These are phyloP conservation scores for Bothriochloa decipiens DNA, from an alignment of 176 grass and related monocot species.

Conservation along the genomic window DNA sequence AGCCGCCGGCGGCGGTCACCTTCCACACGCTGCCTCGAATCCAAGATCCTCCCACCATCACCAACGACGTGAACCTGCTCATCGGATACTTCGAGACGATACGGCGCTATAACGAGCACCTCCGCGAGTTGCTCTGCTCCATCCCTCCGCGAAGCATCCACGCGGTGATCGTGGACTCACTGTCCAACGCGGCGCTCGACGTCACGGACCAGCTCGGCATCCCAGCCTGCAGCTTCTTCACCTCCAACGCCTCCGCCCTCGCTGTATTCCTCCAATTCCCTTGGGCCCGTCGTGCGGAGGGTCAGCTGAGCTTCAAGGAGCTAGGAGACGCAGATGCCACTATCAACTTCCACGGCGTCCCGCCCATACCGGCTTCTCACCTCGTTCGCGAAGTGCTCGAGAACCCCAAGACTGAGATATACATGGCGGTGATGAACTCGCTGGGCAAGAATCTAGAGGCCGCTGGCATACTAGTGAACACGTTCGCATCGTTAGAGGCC, in stretches of 20 bases:
- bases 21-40: slow-evolving; percentile 41
- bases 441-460: not conserved
- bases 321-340: not conserved
- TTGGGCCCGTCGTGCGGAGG: not conserved
- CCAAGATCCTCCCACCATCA: not conserved
- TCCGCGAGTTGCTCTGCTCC: slow-evolving; percentile 48
- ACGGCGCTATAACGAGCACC: slow-evolving; percentile 7
- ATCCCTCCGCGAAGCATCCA: not conserved
- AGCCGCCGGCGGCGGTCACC: slow-evolving; percentile 21
- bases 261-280: slow-evolving; percentile 33
- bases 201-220: slow-evolving; percentile 42
- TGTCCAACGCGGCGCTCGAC: not conserved
- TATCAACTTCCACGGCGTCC: slow-evolving; percentile 46
- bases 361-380: slow-evolving; percentile 43
- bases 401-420: slow-evolving; percentile 9
- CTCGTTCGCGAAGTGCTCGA: not conserved
- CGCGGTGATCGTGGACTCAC: not conserved
- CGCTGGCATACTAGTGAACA: slow-evolving; percentile 26
- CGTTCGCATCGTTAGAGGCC: slow-evolving; percentile 23
- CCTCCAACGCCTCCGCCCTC: slow-evolving; percentile 13
- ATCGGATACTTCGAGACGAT: slow-evolving; percentile 19
- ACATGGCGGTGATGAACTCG: not conserved
- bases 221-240: slow-evolving; percentile 37
- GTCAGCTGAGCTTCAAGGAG: slow-evolving; percentile 21
- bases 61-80: not conserved